A percentile compares a stretch with the other conserved stretches of the same genome.
These are phyloP conservation scores for Annona cherimola DNA, from an alignment of 164 flowering plant genomes.

Conservation along the genomic window DNA sequence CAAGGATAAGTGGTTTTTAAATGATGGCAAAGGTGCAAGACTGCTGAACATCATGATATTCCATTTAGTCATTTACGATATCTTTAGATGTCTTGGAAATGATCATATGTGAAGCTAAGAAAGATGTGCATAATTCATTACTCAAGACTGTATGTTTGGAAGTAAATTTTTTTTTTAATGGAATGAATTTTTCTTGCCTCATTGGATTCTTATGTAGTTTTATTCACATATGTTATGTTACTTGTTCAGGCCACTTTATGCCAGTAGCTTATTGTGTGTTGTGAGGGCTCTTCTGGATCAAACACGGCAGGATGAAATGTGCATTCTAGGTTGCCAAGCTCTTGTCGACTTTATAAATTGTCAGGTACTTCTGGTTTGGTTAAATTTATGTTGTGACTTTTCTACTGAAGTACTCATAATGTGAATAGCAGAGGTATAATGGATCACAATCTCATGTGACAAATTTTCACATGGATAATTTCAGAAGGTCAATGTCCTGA, in stretches of 20 bases:
- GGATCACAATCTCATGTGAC: no score
- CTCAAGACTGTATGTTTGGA: background rate
- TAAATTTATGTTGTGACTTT: background rate
- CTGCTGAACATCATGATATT: background rate
- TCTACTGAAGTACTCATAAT: background rate
- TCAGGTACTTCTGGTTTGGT: conserved; percentile 45
- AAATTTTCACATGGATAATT: no score
- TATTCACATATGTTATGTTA: background rate
- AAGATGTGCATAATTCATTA: background rate
- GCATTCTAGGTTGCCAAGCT: conserved; percentile 56
- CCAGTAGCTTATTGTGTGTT: conserved; percentile 61
- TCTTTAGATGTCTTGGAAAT: background rate
- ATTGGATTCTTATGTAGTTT: background rate
- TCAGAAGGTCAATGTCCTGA: no score
- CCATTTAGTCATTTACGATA: background rate
- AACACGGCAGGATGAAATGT: conserved; percentile 60
- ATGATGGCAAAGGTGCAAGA: background rate
- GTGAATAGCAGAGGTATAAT: background rate
- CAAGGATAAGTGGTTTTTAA: background rate
- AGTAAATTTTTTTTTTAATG: background rate
- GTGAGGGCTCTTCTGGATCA: conserved; percentile 75
- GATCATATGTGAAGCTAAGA: background rate
- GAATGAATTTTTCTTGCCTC: background rate
- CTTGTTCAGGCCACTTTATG: conserved; percentile 76
- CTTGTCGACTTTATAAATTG: conserved; percentile 71